Percentiles rank a stretch among this genome's conserved stretches.
These are phyloP conservation scores for Beauveria sp. DNA, from an alignment of 2,329 filamentous ascomycete species.

Conservation along the genomic window DNA sequence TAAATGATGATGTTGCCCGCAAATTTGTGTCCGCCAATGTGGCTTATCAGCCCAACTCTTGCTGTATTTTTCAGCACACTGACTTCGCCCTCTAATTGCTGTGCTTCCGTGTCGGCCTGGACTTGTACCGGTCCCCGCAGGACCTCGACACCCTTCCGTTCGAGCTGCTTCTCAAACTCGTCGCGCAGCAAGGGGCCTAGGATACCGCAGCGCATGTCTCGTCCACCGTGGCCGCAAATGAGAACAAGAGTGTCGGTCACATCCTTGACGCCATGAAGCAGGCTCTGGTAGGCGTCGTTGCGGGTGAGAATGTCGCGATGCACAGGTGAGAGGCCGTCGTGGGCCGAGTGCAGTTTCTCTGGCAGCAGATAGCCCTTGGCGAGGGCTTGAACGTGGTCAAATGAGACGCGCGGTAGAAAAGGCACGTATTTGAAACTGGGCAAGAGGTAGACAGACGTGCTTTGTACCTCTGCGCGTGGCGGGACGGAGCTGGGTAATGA, in stretches of 20 bases:
- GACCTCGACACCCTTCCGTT: slow-evolving; percentile 40
- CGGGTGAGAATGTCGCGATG: slow-evolving; percentile 45
- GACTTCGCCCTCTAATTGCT: slow-evolving; percentile 17
- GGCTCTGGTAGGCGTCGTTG: slow-evolving; percentile 44
- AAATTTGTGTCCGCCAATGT: slow-evolving; percentile 80
- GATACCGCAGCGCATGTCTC: slow-evolving; percentile 76
- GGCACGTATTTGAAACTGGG: slow-evolving; percentile 78
- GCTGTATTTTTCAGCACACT: slow-evolving; percentile 32
- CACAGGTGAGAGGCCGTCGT: slow-evolving; percentile 51
- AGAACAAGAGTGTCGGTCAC: slow-evolving; percentile 67
- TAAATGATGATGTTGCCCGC: slow-evolving; percentile 82
- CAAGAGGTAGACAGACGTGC: slow-evolving; percentile 65
- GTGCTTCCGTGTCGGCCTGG: slow-evolving; percentile 21
- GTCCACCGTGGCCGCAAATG: slow-evolving; percentile 78
- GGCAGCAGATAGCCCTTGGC: slow-evolving; percentile 62
- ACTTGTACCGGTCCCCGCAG: slow-evolving; percentile 37
- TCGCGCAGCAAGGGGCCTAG: slow-evolving; percentile 64
- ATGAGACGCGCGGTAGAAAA: slow-evolving; percentile 55
- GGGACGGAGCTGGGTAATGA: slow-evolving; percentile 59
- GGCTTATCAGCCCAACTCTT: slow-evolving; percentile 63
- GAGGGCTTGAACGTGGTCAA: slow-evolving; percentile 47
- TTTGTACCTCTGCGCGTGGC: slow-evolving; percentile 37
- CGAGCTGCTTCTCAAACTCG: slow-evolving; percentile 61
- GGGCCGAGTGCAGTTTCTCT: slow-evolving; percentile 50
- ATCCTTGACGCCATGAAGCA: slow-evolving; percentile 50